Evolutionary conservation across 306 rosid genomes (phyloP), one percentile per base, ranked within the genome.

Genomic region (Argentina anserina): DNA sequence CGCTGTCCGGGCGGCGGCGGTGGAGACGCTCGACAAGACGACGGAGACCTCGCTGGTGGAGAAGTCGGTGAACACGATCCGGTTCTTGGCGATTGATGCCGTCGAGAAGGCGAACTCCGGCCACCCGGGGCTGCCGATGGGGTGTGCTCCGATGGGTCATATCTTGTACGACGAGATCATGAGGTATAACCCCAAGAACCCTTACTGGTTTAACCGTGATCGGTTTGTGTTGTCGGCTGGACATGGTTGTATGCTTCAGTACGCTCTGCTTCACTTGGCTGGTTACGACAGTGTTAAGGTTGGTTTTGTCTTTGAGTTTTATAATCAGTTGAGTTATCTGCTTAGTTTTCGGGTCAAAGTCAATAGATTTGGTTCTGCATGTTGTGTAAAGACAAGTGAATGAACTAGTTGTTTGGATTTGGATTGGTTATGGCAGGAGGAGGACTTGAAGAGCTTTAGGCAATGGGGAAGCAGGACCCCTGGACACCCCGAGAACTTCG

Each of bases 41-140:
- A 63, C 90, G 0, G 97, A 94, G 3, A 55, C 72, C 1, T 78
- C 96, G 4, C 69, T 94, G 37, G 85, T 91, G 0, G 99, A 89
- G 31, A 91, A 94, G 71, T 94, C 99, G 69, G 69, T 94, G 36
- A 94, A 94, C 85, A 85, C 97, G 83, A 94, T 94, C 87, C 90
- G 99, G 3, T 94, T 94, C 77, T 68, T 94, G 33, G 84, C 99
- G 0, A 65, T 94, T 40, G 99, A 91, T 71, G 86, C 99, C 0
- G 99, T 91, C 0, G 99, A 94, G 83, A 94, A 91, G 78, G 99
- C 99, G 0, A 94, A 87, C 47, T 91, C 97, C 45, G 99, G 99
- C 34, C 99, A 94, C 75, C 99, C 97, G 34, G 99, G 99, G 46
- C 36, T 94, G 28, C 99, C 99, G 21, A 94, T 94, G 99, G 99